Conservation (phyloP, 139 green algal genomes). For the Closterium sp. region DNA sequence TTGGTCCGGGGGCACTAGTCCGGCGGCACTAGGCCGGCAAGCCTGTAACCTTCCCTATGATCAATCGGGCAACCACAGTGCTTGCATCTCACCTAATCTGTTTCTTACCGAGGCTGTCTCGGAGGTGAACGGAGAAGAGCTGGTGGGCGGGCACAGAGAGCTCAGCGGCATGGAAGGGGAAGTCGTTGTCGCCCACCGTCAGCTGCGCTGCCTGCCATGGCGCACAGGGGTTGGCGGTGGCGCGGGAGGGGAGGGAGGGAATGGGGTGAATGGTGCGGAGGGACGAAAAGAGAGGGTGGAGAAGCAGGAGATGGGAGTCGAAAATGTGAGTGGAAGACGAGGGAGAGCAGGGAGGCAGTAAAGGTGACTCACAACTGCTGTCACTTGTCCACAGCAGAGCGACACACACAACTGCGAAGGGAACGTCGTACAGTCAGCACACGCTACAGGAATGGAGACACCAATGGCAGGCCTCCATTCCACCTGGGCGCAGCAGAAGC, state of each 20-base stretch:
- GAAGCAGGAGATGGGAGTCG: not conserved
- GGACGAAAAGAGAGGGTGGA: not conserved
- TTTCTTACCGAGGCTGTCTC: conserved; percentile 9
- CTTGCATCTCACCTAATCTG: not conserved
- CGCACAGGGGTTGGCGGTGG: not conserved
- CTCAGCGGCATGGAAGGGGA: conserved; percentile 18
- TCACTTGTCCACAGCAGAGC: no score
- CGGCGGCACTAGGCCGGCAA: no score
- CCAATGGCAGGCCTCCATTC: no score
- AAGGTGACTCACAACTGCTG: not conserved
- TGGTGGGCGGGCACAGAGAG: not conserved
- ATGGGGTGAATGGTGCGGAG: not conserved
- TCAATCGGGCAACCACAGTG: no score
- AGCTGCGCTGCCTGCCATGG: not conserved
- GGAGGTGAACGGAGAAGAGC: not conserved
- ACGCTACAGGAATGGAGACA: no score
- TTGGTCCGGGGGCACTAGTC: no score
- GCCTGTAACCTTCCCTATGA: no score
- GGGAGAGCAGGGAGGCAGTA: not conserved
- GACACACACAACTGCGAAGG: not conserved
- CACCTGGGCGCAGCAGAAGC: not conserved
- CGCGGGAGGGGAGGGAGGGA: not conserved
- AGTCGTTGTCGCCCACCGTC: conserved; percentile 1
- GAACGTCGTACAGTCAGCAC: no score
- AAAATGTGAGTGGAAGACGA: not conserved